Evolutionary conservation across 129 eudicot species (phyloP).

Genomic region (Smallanthus sonchifolius): DNA sequence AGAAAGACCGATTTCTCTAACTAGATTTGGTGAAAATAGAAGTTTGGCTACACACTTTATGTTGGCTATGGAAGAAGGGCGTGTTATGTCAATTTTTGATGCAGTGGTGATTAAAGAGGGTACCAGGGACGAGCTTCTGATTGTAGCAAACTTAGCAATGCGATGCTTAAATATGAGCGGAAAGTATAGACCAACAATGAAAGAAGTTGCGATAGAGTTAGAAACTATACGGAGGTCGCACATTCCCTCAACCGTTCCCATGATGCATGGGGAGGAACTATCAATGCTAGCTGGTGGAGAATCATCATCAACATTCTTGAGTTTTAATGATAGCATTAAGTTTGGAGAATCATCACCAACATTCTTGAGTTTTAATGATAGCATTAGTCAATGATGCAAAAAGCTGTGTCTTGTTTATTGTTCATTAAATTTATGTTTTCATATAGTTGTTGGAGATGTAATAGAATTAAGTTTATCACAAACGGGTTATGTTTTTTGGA

Average conservation of each 20-base stretch:
- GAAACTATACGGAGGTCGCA: conserved; percentile 9
- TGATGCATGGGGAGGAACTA: background rate
- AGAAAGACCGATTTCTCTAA: too few species aligned
- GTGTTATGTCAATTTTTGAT: conserved; percentile 22
- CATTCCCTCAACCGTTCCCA: background rate
- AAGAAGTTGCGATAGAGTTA: conserved; percentile 19
- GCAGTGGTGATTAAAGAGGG: conserved; percentile 4
- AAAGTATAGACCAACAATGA: background rate
- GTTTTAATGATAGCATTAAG: too few species aligned
- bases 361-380: background rate
- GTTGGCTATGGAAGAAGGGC: conserved; percentile 18
- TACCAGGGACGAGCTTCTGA: conserved; percentile 3
- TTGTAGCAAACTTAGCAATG: conserved; percentile 9
- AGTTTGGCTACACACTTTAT: background rate
- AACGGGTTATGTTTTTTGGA: too few species aligned
- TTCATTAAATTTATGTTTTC: background rate
- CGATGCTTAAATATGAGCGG: conserved; percentile 20
- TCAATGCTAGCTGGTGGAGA: background rate
- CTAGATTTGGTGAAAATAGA: too few species aligned
- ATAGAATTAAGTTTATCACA: too few species aligned
- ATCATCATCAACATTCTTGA: background rate
- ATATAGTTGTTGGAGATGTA: too few species aligned
- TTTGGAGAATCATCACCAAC: too few species aligned
- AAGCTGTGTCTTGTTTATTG: background rate
- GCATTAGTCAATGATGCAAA: background rate